phyloP scores from a whole-genome alignment of 371 early-diverging fungal genomes.

The Cokeromyces recurvatus region DNA sequence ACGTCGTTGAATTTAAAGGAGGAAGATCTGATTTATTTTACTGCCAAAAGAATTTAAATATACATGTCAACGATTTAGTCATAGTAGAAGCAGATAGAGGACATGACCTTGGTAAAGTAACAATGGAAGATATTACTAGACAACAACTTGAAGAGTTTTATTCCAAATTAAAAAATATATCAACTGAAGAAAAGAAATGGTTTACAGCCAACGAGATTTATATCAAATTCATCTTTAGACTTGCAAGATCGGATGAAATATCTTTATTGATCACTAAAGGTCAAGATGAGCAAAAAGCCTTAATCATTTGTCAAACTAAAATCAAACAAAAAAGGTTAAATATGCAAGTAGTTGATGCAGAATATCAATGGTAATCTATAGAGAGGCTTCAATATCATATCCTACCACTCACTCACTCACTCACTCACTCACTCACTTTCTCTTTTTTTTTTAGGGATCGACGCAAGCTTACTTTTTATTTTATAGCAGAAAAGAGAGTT shows the following conservation, averaged over 20 bases:
- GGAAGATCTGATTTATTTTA: slow-evolving; percentile 84
- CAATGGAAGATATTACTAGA: slow-evolving; percentile 18
- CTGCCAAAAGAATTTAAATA: slow-evolving; percentile 33
- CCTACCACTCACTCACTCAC: background rate
- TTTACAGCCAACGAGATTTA: slow-evolving; percentile 44
- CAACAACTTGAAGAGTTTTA: slow-evolving; percentile 15
- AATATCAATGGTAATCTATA: slow-evolving; percentile 85
- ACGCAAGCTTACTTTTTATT: slow-evolving; percentile 94
- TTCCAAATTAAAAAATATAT: slow-evolving; percentile 11
- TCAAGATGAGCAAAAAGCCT: slow-evolving; percentile 88
- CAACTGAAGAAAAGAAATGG: slow-evolving; percentile 48
- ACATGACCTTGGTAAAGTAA: slow-evolving; percentile 88
- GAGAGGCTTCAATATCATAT: background rate
- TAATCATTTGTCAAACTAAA: slow-evolving; percentile 85
- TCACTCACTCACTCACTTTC: too few species aligned
- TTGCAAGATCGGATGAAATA: slow-evolving; percentile 78
- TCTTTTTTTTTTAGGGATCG: slow-evolving; percentile 74
- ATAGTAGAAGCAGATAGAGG: slow-evolving; percentile 97
- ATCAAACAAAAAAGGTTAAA: slow-evolving; percentile 85
- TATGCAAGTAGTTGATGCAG: slow-evolving; percentile 96
- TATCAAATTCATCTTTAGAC: slow-evolving; percentile 69
- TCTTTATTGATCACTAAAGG: slow-evolving; percentile 73
- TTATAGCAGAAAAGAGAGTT: slow-evolving; percentile 91
- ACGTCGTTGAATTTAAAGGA: slow-evolving; percentile 87
- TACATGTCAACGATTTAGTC: slow-evolving; percentile 73